A percentile compares a stretch with the other conserved stretches of the same genome.
phyloP scores from a whole-genome alignment of 148 eudicot species.

The Vaccinium darrowii region DNA sequence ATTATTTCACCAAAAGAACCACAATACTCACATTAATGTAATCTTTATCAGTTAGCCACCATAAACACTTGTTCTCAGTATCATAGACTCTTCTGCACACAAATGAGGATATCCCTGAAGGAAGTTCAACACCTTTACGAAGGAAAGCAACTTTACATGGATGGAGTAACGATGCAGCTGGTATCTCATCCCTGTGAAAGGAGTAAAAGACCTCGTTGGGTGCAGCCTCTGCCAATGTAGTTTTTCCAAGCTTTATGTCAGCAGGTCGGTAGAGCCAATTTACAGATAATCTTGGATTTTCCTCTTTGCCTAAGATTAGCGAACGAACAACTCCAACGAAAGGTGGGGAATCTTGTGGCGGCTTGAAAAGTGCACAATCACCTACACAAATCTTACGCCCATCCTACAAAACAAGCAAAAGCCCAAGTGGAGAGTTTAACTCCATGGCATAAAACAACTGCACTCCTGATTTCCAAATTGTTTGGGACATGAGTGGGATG shows the following conservation, averaged over 20 bases:
- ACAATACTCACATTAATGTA: constrained; percentile 61
- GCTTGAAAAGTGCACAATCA: constrained; percentile 85
- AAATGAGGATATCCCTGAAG: constrained; percentile 68
- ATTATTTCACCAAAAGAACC: neutral
- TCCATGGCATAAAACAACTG: neutral
- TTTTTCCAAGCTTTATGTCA: constrained; percentile 66
- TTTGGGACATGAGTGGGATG: neutral
- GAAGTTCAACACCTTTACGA: constrained; percentile 81
- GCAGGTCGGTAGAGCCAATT: constrained; percentile 90
- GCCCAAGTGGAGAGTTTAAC: constrained; percentile 11
- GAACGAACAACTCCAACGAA: constrained; percentile 67
- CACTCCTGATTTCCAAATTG: neutral
- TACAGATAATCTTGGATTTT: constrained; percentile 47
- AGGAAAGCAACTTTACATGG: constrained; percentile 91
- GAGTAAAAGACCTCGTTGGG: constrained; percentile 91
- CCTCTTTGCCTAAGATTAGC: constrained; percentile 42
- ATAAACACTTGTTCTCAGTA: constrained; percentile 62
- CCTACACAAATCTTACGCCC: constrained; percentile 70
- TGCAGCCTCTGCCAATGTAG: constrained; percentile 56
- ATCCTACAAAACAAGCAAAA: constrained; percentile 42
- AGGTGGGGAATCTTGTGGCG: constrained; percentile 63
- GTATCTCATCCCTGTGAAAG: constrained; percentile 78
- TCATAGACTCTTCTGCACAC: constrained; percentile 86
- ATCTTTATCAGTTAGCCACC: constrained; percentile 86
- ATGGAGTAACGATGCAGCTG: constrained; percentile 86